Evolutionary conservation across 139 green algal genomes (phyloP), one percentile per base, ranked within the genome.

Genomic region (Haematococcus sp.): DNA sequence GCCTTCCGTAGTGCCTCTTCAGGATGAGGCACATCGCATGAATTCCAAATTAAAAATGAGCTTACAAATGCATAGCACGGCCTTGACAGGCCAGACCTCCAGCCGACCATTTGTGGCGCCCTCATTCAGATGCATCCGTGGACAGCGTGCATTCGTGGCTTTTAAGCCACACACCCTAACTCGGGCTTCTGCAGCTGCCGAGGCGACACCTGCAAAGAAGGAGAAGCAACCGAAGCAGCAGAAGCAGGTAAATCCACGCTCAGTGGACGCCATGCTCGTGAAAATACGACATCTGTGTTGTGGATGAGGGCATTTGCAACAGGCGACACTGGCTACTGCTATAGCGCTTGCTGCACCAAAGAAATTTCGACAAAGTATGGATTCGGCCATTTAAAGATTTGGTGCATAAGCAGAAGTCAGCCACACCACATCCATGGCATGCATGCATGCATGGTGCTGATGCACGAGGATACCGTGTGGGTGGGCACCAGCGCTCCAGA

Each of bases 171-270:
- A n/a, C 1, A 51, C 55, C 1, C 49, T 35, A 33, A 55, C 44
- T 64, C 55, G 34, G 0, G 31, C 63, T 3, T 1, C 60, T 3
- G 23, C 71, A 20, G 49, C 64, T 2, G 43, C 43, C 19, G 17
- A 55, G 25, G 56, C 33, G 7, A 11, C 40, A 49, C 40, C 40
- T 19, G 27, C 31, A 15, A 65, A 74, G 11, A 54, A 70, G 44
- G 52, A 68, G 43, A 74, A 79, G 56, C 74, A 74, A 23, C 32
- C 49, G 16, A 40, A 74, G 22, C 51, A 74, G 51, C 32, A 65
- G 52, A 65, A 54, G 54, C 40, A 59, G 35, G 68, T 30, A 51
- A n/a, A n/a, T n/a, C n/a, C n/a, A n/a, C n/a, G n/a, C n/a, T n/a
- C n/a, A n/a, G 20, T 30, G 23, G 2, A 69, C 25, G 58, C 15